Evolutionary conservation across 1,284 basidiomycete species (phyloP).

Genomic region (Puccinia polysora): DNA sequence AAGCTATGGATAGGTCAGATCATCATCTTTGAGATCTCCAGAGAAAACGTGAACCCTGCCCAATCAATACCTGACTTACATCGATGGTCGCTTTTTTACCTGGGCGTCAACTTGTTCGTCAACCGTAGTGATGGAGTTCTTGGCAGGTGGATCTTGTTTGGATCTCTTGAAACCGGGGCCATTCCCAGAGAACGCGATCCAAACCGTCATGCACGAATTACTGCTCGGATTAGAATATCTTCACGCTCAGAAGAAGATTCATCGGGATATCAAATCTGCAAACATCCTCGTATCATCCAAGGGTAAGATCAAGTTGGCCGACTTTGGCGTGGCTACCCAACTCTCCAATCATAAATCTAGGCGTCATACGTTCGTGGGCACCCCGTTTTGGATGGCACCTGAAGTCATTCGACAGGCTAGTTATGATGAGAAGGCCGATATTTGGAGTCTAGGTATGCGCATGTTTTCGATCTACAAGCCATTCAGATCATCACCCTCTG

Average conservation of each 20-base stretch:
- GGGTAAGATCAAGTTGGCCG: conserved; percentile 90
- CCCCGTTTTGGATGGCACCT: conserved; percentile 97
- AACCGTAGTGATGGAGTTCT: conserved; percentile 33
- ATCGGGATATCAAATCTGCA: conserved; percentile 96
- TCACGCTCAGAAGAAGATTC: conserved; percentile 89
- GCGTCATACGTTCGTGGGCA: conserved; percentile 83
- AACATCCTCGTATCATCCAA: conserved; percentile 89
- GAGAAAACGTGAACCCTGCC: too few relatives aligned
- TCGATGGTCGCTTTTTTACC: neutral
- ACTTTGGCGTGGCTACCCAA: conserved; percentile 94
- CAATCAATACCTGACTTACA: neutral
- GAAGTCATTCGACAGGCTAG: conserved; percentile 95
- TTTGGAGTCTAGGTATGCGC: conserved; percentile 53
- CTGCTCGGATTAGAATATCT: conserved; percentile 86
- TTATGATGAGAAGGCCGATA: conserved; percentile 56
- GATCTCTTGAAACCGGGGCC: conserved; percentile 33
- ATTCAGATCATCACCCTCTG: too few relatives aligned
- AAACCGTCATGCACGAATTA: conserved; percentile 65
- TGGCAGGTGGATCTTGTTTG: conserved; percentile 42
- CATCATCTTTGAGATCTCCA: too few relatives aligned
- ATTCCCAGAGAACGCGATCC: conserved; percentile 37
- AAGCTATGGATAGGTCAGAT: conserved; percentile 41
- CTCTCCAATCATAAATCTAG: conserved; percentile 70
- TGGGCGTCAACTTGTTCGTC: neutral
- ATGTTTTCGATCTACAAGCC: neutral